A percentile compares a stretch with the other conserved stretches of the same genome.
These are phyloP conservation scores for Clavispora phyllophila DNA, from an alignment of 805 yeast species.

Conservation along the genomic window DNA sequence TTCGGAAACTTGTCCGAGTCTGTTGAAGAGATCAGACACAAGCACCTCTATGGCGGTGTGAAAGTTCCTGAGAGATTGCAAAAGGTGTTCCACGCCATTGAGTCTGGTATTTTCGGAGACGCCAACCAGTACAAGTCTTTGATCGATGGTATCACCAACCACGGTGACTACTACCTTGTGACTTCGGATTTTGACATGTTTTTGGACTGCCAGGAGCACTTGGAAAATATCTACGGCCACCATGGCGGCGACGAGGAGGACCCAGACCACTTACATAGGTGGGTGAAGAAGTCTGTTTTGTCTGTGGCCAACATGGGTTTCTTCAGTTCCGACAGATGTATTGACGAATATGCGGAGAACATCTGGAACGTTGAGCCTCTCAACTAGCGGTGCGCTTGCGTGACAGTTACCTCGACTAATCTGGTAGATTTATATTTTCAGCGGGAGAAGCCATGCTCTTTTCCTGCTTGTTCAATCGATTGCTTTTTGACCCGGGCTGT, in stretches of 20 bases:
- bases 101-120: slow-evolving; percentile 68
- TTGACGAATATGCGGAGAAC: slow-evolving; percentile 85
- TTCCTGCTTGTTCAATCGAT: not conserved
- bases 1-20: slow-evolving; percentile 89
- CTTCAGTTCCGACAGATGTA: slow-evolving; percentile 86
- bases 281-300: slow-evolving; percentile 72
- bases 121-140: slow-evolving; percentile 61
- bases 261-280: slow-evolving; percentile 52
- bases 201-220: slow-evolving; percentile 70
- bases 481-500: not conserved
- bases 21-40: slow-evolving; percentile 78
- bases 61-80: slow-evolving; percentile 54
- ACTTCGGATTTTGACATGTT: slow-evolving; percentile 87
- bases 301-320: slow-evolving; percentile 92
- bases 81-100: slow-evolving; percentile 62
- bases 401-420: not conserved
- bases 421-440: not conserved
- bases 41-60: slow-evolving; percentile 60
- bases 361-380: slow-evolving; percentile 90
- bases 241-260: slow-evolving; percentile 38
- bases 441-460: not conserved
- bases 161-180: slow-evolving; percentile 84
- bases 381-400: slow-evolving; percentile 14
- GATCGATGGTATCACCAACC: slow-evolving; percentile 61
- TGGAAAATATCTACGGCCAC: slow-evolving; percentile 63